These are phyloP conservation scores for Gautieria morchelliformis DNA, from an alignment of 768 basidiomycete species.

Conservation along the genomic window DNA sequence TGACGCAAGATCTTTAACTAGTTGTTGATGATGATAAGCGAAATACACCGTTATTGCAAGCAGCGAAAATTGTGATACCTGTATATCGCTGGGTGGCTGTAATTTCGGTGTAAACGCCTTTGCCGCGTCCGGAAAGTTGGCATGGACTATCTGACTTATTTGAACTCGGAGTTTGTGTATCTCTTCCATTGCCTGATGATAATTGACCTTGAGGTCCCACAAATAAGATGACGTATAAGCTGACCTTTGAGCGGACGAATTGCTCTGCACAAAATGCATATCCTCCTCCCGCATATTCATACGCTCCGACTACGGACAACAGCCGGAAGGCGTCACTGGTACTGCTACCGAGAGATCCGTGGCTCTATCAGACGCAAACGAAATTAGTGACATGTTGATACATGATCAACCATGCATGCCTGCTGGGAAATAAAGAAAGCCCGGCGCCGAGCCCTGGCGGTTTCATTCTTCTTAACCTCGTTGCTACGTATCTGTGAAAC, in stretches of 20 bases:
- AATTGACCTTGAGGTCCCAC: not conserved
- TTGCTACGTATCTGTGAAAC: conserved; percentile 38
- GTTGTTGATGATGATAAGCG: not conserved
- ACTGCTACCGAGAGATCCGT: conserved; percentile 69
- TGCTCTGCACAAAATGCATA: conserved; percentile 77
- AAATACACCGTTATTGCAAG: conserved; percentile 2
- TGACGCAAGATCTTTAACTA: conserved; percentile 88
- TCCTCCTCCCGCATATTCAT: conserved; percentile 81
- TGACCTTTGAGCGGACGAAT: conserved; percentile 83
- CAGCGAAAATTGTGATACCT: conserved; percentile 36
- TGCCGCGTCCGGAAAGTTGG: conserved; percentile 62
- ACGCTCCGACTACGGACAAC: conserved; percentile 93
- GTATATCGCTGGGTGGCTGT: conserved; percentile 65
- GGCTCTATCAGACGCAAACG: conserved; percentile 37
- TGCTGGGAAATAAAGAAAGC: conserved; percentile 77
- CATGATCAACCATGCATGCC: conserved; percentile 34
- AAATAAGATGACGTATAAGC: conserved; percentile 4
- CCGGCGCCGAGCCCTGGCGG: conserved; percentile 51
- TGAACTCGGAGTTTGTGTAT: conserved; percentile 92
- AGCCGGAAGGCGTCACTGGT: conserved; percentile 81
- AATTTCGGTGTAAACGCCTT: conserved; percentile 56
- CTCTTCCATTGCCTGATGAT: conserved; percentile 87
- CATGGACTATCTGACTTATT: conserved; percentile 72
- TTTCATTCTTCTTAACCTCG: conserved; percentile 43
- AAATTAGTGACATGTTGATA: not conserved